A percentile compares a stretch with the other conserved stretches of the same genome.
phyloP scores from a whole-genome alignment of 75 land plant species.

The Ceratopteris richardii region DNA sequence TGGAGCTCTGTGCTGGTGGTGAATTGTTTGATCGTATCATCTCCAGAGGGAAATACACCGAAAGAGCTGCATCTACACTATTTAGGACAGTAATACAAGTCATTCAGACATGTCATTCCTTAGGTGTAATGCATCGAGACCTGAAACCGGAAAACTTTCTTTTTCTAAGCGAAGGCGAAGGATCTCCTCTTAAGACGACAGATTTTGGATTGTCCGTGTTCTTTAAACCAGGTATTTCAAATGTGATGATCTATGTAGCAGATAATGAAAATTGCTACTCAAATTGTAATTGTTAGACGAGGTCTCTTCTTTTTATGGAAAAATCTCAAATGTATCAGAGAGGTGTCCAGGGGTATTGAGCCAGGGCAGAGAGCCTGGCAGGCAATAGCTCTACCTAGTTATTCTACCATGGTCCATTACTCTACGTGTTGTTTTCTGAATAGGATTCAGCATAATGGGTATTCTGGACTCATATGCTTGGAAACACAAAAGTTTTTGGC shows the following conservation, averaged over 20 bases:
- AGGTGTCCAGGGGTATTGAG: too few relatives aligned
- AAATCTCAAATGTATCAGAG: too few relatives aligned
- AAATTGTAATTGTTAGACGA: too few relatives aligned
- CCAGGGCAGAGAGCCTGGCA: too few relatives aligned
- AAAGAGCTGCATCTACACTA: slow-evolving; percentile 21
- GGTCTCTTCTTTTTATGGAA: too few relatives aligned
- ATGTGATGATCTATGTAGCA: not conserved
- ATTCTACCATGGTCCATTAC: too few relatives aligned
- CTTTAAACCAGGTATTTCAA: slow-evolving; percentile 22
- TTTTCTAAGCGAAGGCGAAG: slow-evolving; percentile 10
- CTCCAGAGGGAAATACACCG: slow-evolving; percentile 24
- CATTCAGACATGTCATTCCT: slow-evolving; percentile 17
- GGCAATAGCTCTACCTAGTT: too few relatives aligned
- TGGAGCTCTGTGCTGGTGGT: slow-evolving; percentile 32
- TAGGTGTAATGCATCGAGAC: slow-evolving; percentile 30
- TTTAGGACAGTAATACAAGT: slow-evolving; percentile 17
- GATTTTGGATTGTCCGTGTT: slow-evolving; percentile 29
- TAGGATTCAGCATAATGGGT: too few relatives aligned
- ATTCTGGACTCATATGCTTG: too few relatives aligned
- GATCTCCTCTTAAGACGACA: slow-evolving; percentile 19
- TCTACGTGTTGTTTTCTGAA: too few relatives aligned
- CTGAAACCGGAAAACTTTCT: slow-evolving; percentile 23
- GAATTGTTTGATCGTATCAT: slow-evolving; percentile 23
- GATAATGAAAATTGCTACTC: too few relatives aligned
- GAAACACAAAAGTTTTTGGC: too few relatives aligned